Base-by-base conservation (phyloP, 306 rosid genomes). In the Cicer judaicum region DNA sequence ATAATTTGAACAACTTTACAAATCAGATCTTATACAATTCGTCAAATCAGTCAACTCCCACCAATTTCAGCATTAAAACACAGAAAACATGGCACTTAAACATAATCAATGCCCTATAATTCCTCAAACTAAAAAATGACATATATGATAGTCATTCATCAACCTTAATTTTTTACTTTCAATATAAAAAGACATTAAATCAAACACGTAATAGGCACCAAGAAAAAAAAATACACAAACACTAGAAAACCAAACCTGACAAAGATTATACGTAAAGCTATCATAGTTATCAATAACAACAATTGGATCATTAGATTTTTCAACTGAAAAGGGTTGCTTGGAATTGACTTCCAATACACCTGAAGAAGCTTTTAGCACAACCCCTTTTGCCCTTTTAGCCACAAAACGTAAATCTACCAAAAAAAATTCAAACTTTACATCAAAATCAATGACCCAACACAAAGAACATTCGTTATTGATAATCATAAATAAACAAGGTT, bases 181-280 rank as follows among this genome's bases (percentile, higher is more conserved):
- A 29, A 29, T 3, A 29, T 0, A 42, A 18, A 2, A 15, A 47
- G 34, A 24, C 34, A 24, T 21, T 7, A 8, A 56, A 12, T 11
- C 7, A 15, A 57, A 72, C 0, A 19, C 7, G 43, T 7, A 75
- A 64, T 13, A 8, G n/a, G 60, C 48, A 55, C 1, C 43, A 65
- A 41, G 1, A 41, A 72, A 9, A 52, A 52, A 72, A 76, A 44
- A 8, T 19, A 50, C 14, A 38, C 1, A 54, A 49, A 15, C 2
- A 15, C 1, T 24, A 10, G 55, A 66, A 38, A 43, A 38, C 54
- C 14, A 19, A 79, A 93, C 98, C 97, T 93, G 98, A 66, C 97
- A 91, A 47, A 93, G 97, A 72, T 93, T 93, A 86, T 93, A 93
- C 74, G 98, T 93, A 77, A 93, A 93, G 81, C 97, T 91, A 66